Evolutionary conservation across 2,329 filamentous ascomycete species (phyloP), one percentile per base, ranked within the genome.

Genomic region (Bipolaris victoriae): DNA sequence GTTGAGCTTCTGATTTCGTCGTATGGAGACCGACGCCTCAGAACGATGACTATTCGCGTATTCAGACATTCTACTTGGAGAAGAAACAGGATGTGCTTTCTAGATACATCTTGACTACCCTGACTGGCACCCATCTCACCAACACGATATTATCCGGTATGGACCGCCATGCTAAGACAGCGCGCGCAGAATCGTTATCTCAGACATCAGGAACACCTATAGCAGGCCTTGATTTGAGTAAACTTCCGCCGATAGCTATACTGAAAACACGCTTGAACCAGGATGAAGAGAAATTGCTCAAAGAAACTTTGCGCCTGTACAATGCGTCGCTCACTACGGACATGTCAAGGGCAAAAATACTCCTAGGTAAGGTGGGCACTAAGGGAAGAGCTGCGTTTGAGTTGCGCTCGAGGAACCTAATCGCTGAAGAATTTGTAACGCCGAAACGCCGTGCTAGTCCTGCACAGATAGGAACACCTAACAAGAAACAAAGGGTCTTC

Each of bases 361-460:
- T 97, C 1, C 73, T 98, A 29, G 92, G 90, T 1, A 91, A 88
- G 63, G 83, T 96, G 33, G 82, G 82, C 0, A 88, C 86, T 53
- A 88, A 85, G 62, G 84, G 86, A 66, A 84, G 94, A 16, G 91
- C 91, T 0, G 81, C 85, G 45, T 88, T 96, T 66, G 94, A 98
- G 76, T 79, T 98, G 59, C 83, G 91, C 51, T 83, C 85, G 6
- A 83, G 86, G 44, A 88, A 86, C 13, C 65, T 97, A 2, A 73
- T 77, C 39, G 86, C 87, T 0, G 80, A 85, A 52, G 85, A 87
- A 55, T 65, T 80, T 3, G 55, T 69, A 7, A 55, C 62, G 41
- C 65, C 49, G 1, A 71, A 70, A 55, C 60, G 63, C 16, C 39
- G 51, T 20, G 47, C 51, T 33, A 69, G 60, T 57, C 61, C 63